Percentiles rank a stretch among this genome's conserved stretches.
Evolutionary conservation across 176 grass and related monocot genomes (phyloP).

Genomic region (Pontederia paniculata): DNA sequence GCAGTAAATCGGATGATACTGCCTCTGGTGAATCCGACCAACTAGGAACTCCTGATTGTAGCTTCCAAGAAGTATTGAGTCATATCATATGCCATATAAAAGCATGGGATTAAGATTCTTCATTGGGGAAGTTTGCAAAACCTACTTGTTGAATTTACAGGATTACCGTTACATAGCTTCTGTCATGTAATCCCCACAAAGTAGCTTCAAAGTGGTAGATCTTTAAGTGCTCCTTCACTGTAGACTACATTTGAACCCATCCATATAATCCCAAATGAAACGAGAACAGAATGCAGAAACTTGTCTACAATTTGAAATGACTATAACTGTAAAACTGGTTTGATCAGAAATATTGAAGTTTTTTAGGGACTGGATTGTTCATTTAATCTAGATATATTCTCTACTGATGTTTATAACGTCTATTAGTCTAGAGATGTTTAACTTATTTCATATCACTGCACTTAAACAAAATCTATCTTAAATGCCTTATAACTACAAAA

Average conservation of each 20-base stretch:
- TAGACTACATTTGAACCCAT: slow-evolving; percentile 70
- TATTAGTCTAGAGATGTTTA: no score
- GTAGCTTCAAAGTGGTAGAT: slow-evolving; percentile 48
- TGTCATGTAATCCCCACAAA: slow-evolving; percentile 44
- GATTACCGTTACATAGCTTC: slow-evolving; percentile 68
- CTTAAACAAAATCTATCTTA: no score
- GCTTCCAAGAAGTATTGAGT: slow-evolving; percentile 77
- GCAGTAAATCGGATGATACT: slow-evolving; percentile 76
- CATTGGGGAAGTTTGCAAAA: neutral
- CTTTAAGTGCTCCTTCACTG: slow-evolving; percentile 59
- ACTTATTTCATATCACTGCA: no score
- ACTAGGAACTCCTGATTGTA: slow-evolving; percentile 52
- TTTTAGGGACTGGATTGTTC: no score
- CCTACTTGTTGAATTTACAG: neutral
- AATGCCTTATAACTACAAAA: no score
- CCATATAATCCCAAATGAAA: no score
- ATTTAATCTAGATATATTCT: no score
- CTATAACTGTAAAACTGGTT: no score
- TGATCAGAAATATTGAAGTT: no score
- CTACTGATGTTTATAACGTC: no score
- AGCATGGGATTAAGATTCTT: neutral
- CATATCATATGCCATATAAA: slow-evolving; percentile 45
- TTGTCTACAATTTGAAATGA: no score
- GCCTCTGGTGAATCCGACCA: slow-evolving; percentile 53
- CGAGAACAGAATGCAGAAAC: no score